Base-by-base conservation (phyloP, 2,329 filamentous ascomycete genomes). In the Penicillium sp. region DNA sequence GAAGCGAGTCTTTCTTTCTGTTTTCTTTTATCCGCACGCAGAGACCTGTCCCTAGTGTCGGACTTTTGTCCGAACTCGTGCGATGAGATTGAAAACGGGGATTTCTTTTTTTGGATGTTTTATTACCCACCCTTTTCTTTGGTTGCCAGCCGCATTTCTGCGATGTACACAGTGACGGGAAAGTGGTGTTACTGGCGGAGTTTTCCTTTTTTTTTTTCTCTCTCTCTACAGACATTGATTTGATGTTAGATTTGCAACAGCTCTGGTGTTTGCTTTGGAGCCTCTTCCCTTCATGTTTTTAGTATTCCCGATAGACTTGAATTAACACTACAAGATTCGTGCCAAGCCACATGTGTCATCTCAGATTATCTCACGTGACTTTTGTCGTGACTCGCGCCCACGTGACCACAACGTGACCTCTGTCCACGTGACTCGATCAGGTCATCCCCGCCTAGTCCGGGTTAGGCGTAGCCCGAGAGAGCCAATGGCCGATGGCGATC, bases 31-130 rank as follows among this genome's bases (percentile, higher is more conserved):
- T 70, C 64, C 59, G 65, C 68, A 69, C 71, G 64, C 70, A 68
- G 71, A 69, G 55, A 73, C 3, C 67, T 73, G 63, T 62, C 62
- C 6, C 9, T 40, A 66, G 66, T 60, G 58, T 62, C 66, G 53
- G 61, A 58, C 57, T 36, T 53, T 51, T 53, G 52, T 18, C 55
- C 43, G 51, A 46, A 53, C 32, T 53, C 46, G 55, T 46, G 40
- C 43, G 22, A 29, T 53, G 48, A 46, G 44, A 50, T 54, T 43
- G 49, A 49, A 47, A 57, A 42, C 43, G 44, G 43, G 50, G 38
- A 6, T 22, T 32, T 8, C 2, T n/a, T 27, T 21, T 44, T 54
- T 50, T 58, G 55, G 45, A 44, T 58, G 47, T 47, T 54, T 57
- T 34, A 52, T 44, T 47, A 50, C 48, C 43, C 24, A 63, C 57